Conservation (phyloP, 345 rosid genomes). For the Euphorbia tirucalli region DNA sequence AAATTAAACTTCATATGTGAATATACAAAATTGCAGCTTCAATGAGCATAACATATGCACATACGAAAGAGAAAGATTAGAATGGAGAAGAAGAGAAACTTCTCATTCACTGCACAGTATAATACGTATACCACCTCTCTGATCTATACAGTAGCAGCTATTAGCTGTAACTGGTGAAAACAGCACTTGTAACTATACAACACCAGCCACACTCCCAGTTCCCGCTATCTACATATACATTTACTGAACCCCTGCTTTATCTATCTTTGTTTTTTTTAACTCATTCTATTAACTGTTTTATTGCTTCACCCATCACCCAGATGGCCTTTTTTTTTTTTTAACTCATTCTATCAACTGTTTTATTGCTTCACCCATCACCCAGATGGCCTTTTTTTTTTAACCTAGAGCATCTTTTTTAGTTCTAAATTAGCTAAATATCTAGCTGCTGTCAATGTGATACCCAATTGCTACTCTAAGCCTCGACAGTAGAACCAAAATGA, state of each 20-base stretch:
- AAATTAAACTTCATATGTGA: not conserved
- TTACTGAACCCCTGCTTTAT: not conserved
- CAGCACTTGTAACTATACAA: conserved; percentile 22
- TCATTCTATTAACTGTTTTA: not conserved
- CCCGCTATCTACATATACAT: not conserved
- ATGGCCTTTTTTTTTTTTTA: not conserved
- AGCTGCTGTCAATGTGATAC: not conserved
- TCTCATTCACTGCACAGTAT: not conserved
- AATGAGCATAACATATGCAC: not conserved
- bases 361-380: conserved; percentile 1
- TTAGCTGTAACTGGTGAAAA: conserved; percentile 13
- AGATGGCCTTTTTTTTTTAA: not conserved
- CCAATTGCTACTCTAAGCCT: conserved; percentile 18
- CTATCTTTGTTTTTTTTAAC: not conserved
- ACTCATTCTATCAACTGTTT: not conserved
- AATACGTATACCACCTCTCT: not conserved
- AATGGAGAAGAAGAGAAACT: not conserved
- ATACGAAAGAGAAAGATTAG: not conserved
- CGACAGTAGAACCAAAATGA: conserved; percentile 33
- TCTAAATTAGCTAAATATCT: not conserved
- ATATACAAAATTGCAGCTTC: not conserved
- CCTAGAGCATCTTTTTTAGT: not conserved
- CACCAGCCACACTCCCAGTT: conserved; percentile 14
- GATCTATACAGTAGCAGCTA: conserved; percentile 9
- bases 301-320: not conserved